A percentile compares a stretch with the other conserved stretches of the same genome.
phyloP scores from a whole-genome alignment of 805 yeast genomes.

The Yamadazyma takamatsuzukensis region DNA sequence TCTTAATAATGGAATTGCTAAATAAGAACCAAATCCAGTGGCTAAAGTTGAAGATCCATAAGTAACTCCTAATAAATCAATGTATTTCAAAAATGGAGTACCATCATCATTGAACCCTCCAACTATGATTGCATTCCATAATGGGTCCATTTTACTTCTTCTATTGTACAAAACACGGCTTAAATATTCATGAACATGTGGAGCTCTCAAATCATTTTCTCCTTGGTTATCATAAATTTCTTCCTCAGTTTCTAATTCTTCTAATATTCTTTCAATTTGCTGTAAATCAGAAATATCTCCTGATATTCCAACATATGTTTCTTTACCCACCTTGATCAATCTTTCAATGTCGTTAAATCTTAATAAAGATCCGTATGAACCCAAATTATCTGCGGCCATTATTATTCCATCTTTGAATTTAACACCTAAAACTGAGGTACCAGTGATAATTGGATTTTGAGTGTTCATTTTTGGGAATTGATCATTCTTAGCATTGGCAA shows the following conservation, averaged over 20 bases:
- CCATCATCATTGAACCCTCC: constrained; percentile 76
- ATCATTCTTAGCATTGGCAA: constrained; percentile 56
- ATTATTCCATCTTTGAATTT: constrained; percentile 88
- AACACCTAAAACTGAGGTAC: constrained; percentile 90
- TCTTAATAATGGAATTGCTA: constrained; percentile 90
- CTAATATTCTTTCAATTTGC: constrained; percentile 68
- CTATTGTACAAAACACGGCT: constrained; percentile 81
- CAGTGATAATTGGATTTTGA: constrained; percentile 92
- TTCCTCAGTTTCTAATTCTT: constrained; percentile 68
- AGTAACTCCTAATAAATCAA: constrained; percentile 88
- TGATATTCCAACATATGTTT: constrained; percentile 86
- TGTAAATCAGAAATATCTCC: constrained; percentile 97
- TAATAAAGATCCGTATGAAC: constrained; percentile 87
- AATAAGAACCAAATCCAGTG: constrained; percentile 94
- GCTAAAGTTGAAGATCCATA: constrained; percentile 86
- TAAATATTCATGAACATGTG: constrained; percentile 83
- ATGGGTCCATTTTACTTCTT: constrained; percentile 90
- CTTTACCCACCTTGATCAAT: constrained; percentile 75
- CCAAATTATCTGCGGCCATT: constrained; percentile 92
- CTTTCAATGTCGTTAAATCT: constrained; percentile 85
- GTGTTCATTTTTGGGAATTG: constrained; percentile 76
- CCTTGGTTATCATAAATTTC: constrained; percentile 76
- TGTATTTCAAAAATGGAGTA: constrained; percentile 73
- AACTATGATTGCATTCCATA: constrained; percentile 91
- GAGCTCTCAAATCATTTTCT: constrained; percentile 63